phyloP scores from a whole-genome alignment of 768 basidiomycete species.

The Leccinum barrowsii region DNA sequence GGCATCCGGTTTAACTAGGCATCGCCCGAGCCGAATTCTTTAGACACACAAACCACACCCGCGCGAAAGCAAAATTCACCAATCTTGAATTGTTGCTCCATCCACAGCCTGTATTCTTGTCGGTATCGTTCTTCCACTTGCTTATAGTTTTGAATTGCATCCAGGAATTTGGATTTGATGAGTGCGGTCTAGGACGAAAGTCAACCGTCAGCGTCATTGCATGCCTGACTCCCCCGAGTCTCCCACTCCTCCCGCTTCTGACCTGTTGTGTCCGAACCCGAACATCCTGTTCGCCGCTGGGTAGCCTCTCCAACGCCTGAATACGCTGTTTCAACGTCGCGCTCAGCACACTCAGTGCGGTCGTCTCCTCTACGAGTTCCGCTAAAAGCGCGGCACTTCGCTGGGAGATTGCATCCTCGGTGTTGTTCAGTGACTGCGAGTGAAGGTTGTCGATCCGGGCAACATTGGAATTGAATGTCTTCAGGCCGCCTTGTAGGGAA shows the following conservation, averaged over 20 bases:
- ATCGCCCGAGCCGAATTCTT: background rate
- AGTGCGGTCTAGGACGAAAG: constrained; percentile 46
- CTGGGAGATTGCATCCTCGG: constrained; percentile 64
- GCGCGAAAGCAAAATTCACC: constrained; percentile 39
- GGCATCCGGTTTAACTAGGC: constrained; percentile 85
- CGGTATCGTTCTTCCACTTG: constrained; percentile 79
- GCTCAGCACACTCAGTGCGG: constrained; percentile 47
- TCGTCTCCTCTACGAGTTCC: constrained; percentile 69
- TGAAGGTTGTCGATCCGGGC: constrained; percentile 67
- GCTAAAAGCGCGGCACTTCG: constrained; percentile 61
- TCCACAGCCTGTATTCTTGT: constrained; percentile 70
- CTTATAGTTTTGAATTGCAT: constrained; percentile 85
- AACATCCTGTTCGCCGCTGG: constrained; percentile 57
- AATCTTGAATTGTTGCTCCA: constrained; percentile 86
- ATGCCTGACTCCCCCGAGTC: background rate
- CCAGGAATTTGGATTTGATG: constrained; percentile 75
- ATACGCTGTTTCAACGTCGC: constrained; percentile 66
- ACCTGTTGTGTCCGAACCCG: constrained; percentile 80
- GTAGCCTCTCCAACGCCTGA: constrained; percentile 64
- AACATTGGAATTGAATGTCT: constrained; percentile 67
- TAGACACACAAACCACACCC: background rate
- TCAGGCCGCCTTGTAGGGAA: constrained; percentile 66
- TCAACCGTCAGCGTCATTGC: constrained; percentile 12
- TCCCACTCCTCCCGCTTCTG: constrained; percentile 6
- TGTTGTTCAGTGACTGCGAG: constrained; percentile 71